Evolutionary conservation across 148 eudicot species (phyloP).

Genomic region (Pharnaceum exiguum): DNA sequence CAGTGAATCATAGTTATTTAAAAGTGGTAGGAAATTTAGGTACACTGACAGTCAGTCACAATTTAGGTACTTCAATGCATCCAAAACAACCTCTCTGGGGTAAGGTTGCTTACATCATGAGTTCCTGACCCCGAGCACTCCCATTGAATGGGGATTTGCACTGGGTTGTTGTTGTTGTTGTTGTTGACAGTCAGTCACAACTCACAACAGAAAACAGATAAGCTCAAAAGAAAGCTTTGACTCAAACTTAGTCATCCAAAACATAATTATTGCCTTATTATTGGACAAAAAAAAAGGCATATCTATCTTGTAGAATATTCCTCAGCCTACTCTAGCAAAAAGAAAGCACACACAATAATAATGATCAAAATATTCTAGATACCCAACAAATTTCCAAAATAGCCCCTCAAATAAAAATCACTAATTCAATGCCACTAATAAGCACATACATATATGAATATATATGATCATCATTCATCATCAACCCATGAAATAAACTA

Average conservation of each 20-base stretch:
- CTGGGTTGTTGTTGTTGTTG: no score
- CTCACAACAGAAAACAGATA: slow-evolving; percentile 2
- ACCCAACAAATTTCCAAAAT: background rate
- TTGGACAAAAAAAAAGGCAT: background rate
- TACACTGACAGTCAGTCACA: no score
- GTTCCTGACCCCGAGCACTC: no score
- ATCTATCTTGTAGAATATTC: slow-evolving; percentile 26
- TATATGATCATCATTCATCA: background rate
- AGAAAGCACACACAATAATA: background rate
- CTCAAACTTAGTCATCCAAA: slow-evolving; percentile 10
- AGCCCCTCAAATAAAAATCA: background rate
- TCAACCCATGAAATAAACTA: background rate
- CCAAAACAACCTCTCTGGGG: no score
- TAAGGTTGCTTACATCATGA: no score
- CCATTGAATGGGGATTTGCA: no score
- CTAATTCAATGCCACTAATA: slow-evolving; percentile 9
- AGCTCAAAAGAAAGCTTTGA: slow-evolving; percentile 8
- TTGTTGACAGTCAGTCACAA: no score
- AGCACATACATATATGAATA: background rate
- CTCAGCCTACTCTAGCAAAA: slow-evolving; percentile 1
- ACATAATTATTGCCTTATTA: no score
- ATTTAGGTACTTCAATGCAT: no score
- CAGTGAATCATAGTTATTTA: background rate
- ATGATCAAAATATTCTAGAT: slow-evolving; percentile 1
- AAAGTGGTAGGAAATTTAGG: slow-evolving; percentile 1